Conservation (phyloP, 2,329 filamentous ascomycete genomes). For the Pseudogymnoascus sp. region DNA sequence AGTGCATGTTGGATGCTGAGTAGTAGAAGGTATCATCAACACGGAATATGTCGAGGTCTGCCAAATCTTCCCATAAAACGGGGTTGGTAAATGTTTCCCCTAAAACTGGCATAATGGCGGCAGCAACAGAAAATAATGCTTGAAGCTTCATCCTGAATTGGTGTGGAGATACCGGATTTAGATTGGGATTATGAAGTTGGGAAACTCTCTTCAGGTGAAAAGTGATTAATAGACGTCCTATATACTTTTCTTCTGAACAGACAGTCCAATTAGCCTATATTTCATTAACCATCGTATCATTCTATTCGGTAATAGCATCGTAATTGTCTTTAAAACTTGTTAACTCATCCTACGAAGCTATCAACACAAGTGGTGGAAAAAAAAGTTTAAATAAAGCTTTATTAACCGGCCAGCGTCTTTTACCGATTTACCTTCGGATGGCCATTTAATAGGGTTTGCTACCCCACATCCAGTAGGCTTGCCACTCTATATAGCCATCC, state of each 20-base stretch:
- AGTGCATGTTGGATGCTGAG: slow-evolving; percentile 36
- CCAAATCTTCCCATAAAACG: slow-evolving; percentile 44
- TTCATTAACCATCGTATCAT: neutral
- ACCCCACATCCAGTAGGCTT: neutral
- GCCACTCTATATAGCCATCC: neutral
- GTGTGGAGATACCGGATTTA: neutral
- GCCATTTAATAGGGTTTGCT: neutral
- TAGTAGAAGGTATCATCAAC: slow-evolving; percentile 40
- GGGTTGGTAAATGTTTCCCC: slow-evolving; percentile 36
- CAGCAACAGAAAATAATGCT: neutral
- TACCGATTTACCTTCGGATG: neutral
- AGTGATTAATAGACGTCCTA: neutral
- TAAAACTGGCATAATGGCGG: neutral
- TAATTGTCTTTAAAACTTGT: neutral
- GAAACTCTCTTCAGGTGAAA: neutral
- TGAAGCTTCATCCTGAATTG: neutral
- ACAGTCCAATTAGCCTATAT: neutral
- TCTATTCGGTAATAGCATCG: neutral
- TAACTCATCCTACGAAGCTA: neutral
- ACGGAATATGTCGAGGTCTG: slow-evolving; percentile 45
- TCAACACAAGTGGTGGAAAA: neutral
- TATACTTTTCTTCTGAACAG: neutral
- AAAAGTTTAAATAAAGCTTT: neutral
- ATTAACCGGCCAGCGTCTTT: neutral
- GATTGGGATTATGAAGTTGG: neutral